Conservation (phyloP, 2,329 filamentous ascomycete species). For the Cladophialophora exuberans region DNA sequence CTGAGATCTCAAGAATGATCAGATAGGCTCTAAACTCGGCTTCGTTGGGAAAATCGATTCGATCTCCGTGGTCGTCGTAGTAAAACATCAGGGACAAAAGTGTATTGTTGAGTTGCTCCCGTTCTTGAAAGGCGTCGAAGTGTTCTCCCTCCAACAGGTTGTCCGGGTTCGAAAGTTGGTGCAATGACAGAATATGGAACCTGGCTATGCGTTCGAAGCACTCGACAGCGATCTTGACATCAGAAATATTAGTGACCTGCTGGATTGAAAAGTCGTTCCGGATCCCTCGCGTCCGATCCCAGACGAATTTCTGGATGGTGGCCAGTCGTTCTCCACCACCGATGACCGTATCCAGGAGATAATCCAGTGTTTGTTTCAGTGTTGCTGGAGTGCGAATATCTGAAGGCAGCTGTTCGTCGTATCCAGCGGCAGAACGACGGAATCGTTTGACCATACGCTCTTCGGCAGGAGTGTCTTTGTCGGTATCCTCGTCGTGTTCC, state of each 20-base stretch:
- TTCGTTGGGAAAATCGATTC: slow-evolving; percentile 59
- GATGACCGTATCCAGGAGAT: slow-evolving; percentile 55
- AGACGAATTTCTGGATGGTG: slow-evolving; percentile 65
- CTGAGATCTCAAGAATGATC: slow-evolving; percentile 59
- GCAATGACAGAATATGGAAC: slow-evolving; percentile 65
- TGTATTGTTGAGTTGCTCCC: slow-evolving; percentile 67
- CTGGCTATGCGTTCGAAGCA: slow-evolving; percentile 66
- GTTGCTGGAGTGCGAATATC: slow-evolving; percentile 63
- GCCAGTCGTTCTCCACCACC: slow-evolving; percentile 53
- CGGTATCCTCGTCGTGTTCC: slow-evolving; percentile 27
- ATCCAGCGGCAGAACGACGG: slow-evolving; percentile 63
- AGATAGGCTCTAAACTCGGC: slow-evolving; percentile 67
- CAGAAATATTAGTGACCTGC: slow-evolving; percentile 58
- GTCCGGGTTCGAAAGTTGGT: slow-evolving; percentile 58
- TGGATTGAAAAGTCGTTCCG: slow-evolving; percentile 69
- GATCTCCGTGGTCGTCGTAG: slow-evolving; percentile 59
- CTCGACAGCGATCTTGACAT: slow-evolving; percentile 60
- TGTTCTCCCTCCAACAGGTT: slow-evolving; percentile 54
- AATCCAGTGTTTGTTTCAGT: slow-evolving; percentile 51
- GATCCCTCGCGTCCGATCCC: slow-evolving; percentile 67
- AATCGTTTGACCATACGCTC: slow-evolving; percentile 67
- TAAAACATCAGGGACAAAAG: slow-evolving; percentile 64
- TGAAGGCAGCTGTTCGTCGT: slow-evolving; percentile 65
- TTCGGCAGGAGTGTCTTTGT: slow-evolving; percentile 48
- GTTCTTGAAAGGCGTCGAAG: slow-evolving; percentile 63